Percentiles rank a stretch among this genome's conserved stretches.
These are phyloP conservation scores for Spergularia azorica DNA, from an alignment of 179 eudicot genomes.

Conservation along the genomic window DNA sequence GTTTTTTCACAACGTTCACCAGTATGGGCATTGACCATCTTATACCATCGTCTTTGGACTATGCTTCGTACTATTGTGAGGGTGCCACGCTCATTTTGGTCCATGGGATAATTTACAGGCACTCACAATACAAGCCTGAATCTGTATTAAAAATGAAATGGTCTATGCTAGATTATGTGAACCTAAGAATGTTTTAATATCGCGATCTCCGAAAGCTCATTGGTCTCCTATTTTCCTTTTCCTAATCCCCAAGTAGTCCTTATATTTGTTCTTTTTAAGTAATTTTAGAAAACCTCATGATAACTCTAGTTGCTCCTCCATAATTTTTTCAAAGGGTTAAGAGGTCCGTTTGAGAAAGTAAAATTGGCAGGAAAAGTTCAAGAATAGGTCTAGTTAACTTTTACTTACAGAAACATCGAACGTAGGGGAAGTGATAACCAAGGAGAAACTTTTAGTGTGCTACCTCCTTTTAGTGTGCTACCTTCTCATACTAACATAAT, in stretches of 20 bases:
- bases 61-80: too few species aligned
- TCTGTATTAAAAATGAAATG: background rate
- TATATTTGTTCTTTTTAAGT: too few species aligned
- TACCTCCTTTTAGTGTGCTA: background rate
- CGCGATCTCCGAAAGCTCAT: too few species aligned
- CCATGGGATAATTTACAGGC: too few species aligned
- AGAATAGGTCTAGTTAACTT: background rate
- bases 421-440: background rate
- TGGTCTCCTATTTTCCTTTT: background rate
- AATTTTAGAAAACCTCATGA: too few species aligned
- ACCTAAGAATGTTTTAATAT: background rate
- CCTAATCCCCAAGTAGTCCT: background rate
- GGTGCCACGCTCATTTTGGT: too few species aligned
- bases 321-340: background rate
- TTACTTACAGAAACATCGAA: background rate
- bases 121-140: background rate
- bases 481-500: constrained; percentile 15
- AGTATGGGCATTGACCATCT: too few species aligned
- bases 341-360: background rate
- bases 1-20: background rate
- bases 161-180: background rate
- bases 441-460: background rate
- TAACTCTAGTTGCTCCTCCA: background rate
- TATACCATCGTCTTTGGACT: too few species aligned
- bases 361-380: background rate